phyloP scores from a whole-genome alignment of 2,329 filamentous ascomycete species.

The Talaromyces rugulosus region DNA sequence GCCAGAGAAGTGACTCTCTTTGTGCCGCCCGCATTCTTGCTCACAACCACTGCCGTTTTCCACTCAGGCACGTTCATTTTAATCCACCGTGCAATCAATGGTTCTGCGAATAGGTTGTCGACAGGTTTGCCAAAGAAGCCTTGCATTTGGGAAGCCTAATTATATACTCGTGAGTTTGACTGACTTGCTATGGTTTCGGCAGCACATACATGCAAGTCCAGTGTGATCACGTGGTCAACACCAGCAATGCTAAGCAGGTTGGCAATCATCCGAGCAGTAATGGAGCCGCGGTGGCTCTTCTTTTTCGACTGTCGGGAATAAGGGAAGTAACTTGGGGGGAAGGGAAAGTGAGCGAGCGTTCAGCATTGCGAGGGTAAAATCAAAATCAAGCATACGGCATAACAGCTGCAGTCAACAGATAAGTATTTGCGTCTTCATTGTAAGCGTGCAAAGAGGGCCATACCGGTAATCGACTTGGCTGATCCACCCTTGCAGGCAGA shows the following conservation, averaged over 20 bases:
- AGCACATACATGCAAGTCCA: slow-evolving; percentile 76
- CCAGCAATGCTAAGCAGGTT: slow-evolving; percentile 91
- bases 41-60: slow-evolving; percentile 88
- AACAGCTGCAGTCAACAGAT: slow-evolving; percentile 29
- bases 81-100: slow-evolving; percentile 93
- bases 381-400: slow-evolving; percentile 43
- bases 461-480: slow-evolving; percentile 93
- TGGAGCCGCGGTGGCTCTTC: slow-evolving; percentile 93
- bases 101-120: slow-evolving; percentile 94
- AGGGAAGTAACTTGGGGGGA: slow-evolving; percentile 70
- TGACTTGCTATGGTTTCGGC: neutral
- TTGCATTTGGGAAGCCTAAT: slow-evolving; percentile 87
- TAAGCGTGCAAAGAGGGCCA: slow-evolving; percentile 24
- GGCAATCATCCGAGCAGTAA: slow-evolving; percentile 94
- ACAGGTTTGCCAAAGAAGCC: slow-evolving; percentile 98
- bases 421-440: neutral
- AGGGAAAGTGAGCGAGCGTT: slow-evolving; percentile 25
- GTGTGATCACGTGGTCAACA: slow-evolving; percentile 94
- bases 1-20: slow-evolving; percentile 95
- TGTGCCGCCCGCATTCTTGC: slow-evolving; percentile 95
- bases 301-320: slow-evolving; percentile 99
- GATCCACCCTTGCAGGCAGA: slow-evolving; percentile 97
- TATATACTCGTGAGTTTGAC: neutral
- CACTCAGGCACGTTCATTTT: slow-evolving; percentile 80
- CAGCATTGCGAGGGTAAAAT: slow-evolving; percentile 22